phyloP scores from a whole-genome alignment of 768 basidiomycete genomes.

The Hydnomerulius pinastri region DNA sequence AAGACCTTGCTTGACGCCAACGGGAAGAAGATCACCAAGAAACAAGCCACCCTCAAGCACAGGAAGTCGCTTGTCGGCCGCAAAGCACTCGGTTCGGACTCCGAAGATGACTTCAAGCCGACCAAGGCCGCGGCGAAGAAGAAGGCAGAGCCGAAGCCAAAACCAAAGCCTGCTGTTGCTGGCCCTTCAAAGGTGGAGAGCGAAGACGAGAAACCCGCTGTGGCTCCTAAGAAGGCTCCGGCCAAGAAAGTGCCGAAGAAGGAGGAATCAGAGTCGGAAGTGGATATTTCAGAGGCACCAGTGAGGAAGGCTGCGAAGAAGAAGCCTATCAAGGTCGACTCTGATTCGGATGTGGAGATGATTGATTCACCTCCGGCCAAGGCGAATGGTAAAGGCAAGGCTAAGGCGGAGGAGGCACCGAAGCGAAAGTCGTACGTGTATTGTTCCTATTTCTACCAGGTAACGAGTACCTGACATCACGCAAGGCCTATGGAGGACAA shows the following conservation, averaged over 20 bases:
- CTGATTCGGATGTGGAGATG: constrained; percentile 42
- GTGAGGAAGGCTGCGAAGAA: constrained; percentile 19
- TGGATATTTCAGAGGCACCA: constrained; percentile 30
- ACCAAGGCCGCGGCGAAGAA: constrained; percentile 46
- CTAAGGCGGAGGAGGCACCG: constrained; percentile 33
- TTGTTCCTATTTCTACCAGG: neutral
- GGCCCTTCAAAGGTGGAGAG: constrained; percentile 48
- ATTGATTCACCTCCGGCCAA: constrained; percentile 20
- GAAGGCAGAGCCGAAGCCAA: constrained; percentile 31
- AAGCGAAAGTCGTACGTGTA: constrained; percentile 71
- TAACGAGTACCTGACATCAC: constrained; percentile 9
- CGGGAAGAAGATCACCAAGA: constrained; percentile 57
- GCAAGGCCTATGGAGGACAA: constrained; percentile 35
- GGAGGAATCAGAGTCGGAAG: constrained; percentile 43
- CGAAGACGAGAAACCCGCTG: constrained; percentile 37
- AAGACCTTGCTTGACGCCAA: constrained; percentile 48
- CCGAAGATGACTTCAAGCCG: constrained; percentile 60
- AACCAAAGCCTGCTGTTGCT: constrained; percentile 26
- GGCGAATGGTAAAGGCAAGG: constrained; percentile 48
- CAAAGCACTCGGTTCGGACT: constrained; percentile 37
- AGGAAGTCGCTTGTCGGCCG: constrained; percentile 51
- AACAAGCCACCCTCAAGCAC: constrained; percentile 56
- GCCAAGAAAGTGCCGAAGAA: constrained; percentile 35
- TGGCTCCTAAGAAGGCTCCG: constrained; percentile 32
- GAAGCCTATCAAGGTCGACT: constrained; percentile 31